Percentiles rank a stretch among this genome's conserved stretches.
Evolutionary conservation across 176 grass and related monocot genomes (phyloP).

Genomic region (barley (Hordeum vulgare)): MorexV3_pseudomolecules_assembly NC_058523.1:522519511-522520010

Average conservation of each 20-base stretch:
- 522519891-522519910: conserved; percentile 22
- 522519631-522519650: conserved; percentile 86
- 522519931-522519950: too few relatives aligned
- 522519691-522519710: conserved; percentile 93
- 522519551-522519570: conserved; percentile 56
- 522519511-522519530: conserved; percentile 85
- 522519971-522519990: conserved; percentile 25
- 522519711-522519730: conserved; percentile 53
- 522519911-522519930: too few relatives aligned
- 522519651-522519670: conserved; percentile 2
- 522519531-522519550: conserved; percentile 75
- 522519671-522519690: conserved; percentile 57
- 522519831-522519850: too few relatives aligned
- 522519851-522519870: not conserved
- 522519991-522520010: not conserved
- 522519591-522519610: conserved; percentile 59
- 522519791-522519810: not conserved
- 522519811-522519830: not conserved
- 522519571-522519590: conserved; percentile 74
- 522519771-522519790: not conserved
- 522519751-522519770: not conserved
- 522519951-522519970: conserved; percentile 18
- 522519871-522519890: not conserved
- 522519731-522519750: conserved; percentile 35
- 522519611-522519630: conserved; percentile 86